phyloP scores from a whole-genome alignment of 2,329 filamentous ascomycete species.

The Metarhizium robertsii region DNA sequence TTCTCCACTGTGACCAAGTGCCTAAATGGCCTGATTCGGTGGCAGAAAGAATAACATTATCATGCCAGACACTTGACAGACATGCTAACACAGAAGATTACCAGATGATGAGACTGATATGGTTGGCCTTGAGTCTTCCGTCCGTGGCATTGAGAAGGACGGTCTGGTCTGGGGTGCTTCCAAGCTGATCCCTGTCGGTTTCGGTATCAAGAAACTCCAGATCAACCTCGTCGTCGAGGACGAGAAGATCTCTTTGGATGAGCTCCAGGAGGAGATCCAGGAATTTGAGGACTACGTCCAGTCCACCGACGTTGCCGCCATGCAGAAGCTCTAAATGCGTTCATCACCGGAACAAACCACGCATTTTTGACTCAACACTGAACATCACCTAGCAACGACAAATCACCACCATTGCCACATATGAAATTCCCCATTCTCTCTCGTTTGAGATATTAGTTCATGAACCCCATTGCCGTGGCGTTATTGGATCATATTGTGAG shows the following conservation, averaged over 20 bases:
- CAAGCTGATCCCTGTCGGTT: conserved; percentile 83
- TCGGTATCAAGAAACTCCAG: conserved; percentile 98
- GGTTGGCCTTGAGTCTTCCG: conserved; percentile 66
- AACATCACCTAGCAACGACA: neutral
- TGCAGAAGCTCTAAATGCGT: conserved; percentile 75
- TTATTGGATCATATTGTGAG: neutral
- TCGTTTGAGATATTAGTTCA: neutral
- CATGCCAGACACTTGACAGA: neutral
- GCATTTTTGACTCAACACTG: neutral
- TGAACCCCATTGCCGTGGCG: neutral
- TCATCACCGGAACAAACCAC: neutral
- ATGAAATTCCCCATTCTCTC: neutral
- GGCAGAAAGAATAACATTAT: neutral
- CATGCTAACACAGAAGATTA: neutral
- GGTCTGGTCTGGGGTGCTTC: conserved; percentile 94
- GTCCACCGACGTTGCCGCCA: conserved; percentile 82
- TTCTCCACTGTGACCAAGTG: neutral
- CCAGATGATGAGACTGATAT: conserved; percentile 91
- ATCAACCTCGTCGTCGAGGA: conserved; percentile 98
- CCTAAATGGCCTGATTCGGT: neutral
- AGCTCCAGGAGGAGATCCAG: conserved; percentile 75
- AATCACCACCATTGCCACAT: neutral
- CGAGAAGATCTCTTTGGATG: conserved; percentile 82
- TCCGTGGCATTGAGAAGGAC: conserved; percentile 79
- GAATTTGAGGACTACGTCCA: conserved; percentile 93